These are phyloP conservation scores for Neurospora pannonica DNA, from an alignment of 495 filamentous ascomycete species.

Conservation along the genomic window DNA sequence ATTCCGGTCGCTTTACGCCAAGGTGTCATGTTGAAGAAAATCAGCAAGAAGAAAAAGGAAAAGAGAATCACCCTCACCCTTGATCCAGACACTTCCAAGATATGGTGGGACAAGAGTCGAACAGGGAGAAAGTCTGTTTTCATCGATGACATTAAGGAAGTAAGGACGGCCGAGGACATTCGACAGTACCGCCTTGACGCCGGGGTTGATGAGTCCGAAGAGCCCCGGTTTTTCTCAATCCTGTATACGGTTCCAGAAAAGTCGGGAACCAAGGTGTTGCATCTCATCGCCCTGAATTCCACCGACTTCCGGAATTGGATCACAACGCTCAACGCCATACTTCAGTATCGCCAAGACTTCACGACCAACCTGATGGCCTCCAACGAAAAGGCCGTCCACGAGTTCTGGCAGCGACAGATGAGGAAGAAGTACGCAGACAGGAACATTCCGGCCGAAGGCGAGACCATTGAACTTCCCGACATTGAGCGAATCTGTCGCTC, in stretches of 20 bases:
- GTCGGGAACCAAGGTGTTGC: slow-evolving; percentile 61
- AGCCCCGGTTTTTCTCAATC: slow-evolving; percentile 77
- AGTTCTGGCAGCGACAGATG: slow-evolving; percentile 86
- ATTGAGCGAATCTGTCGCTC: slow-evolving; percentile 76
- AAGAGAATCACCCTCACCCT: slow-evolving; percentile 68
- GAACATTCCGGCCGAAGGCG: slow-evolving; percentile 47
- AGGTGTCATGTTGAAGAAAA: slow-evolving; percentile 67
- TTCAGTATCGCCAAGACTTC: slow-evolving; percentile 72
- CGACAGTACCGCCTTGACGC: slow-evolving; percentile 83
- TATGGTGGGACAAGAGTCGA: slow-evolving; percentile 75
- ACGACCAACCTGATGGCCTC: slow-evolving; percentile 78
- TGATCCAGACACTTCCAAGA: slow-evolving; percentile 71
- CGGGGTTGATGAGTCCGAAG: slow-evolving; percentile 49
- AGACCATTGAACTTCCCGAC: slow-evolving; percentile 62
- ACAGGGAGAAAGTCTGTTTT: slow-evolving; percentile 69
- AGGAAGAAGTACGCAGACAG: slow-evolving; percentile 50
- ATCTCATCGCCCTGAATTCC: slow-evolving; percentile 68
- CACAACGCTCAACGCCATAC: slow-evolving; percentile 66
- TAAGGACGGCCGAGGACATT: slow-evolving; percentile 76
- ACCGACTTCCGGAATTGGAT: slow-evolving; percentile 69
- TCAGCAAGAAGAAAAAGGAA: slow-evolving; percentile 67
- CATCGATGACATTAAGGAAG: slow-evolving; percentile 88
- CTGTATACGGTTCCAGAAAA: slow-evolving; percentile 68
- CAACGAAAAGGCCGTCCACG: slow-evolving; percentile 67
- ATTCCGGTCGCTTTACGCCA: slow-evolving; percentile 61